Evolutionary conservation across 2,329 filamentous ascomycete species (phyloP).

Genomic region (Neopestalotiopsis sp.): DNA sequence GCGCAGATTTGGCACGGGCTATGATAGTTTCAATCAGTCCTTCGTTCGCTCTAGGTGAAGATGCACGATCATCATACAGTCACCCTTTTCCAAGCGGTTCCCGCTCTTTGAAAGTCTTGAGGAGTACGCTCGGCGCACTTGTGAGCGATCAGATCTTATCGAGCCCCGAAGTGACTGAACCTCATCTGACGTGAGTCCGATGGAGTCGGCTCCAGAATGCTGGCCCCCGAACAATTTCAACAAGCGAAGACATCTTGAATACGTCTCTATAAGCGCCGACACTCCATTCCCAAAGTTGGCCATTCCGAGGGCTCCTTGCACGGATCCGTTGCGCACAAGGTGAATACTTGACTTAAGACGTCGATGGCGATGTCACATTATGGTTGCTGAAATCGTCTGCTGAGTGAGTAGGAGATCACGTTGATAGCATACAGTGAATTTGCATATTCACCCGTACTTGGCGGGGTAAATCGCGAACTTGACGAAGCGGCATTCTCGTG

Average conservation of each 20-base stretch:
- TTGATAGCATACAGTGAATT: no score
- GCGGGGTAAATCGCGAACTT: no score
- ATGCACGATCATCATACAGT: constrained; percentile 42
- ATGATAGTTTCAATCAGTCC: neutral
- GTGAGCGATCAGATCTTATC: constrained; percentile 44
- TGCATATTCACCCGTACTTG: no score
- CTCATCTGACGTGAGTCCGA: constrained; percentile 22
- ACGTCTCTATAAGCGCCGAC: constrained; percentile 50
- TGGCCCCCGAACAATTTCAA: constrained; percentile 40
- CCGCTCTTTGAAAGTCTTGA: constrained; percentile 46
- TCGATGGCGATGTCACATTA: no score
- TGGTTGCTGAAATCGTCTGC: no score
- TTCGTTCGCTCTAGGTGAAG: neutral
- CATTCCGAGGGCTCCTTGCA: neutral
- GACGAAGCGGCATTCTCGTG: no score
- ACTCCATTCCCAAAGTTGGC: constrained; percentile 47
- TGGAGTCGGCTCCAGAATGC: neutral
- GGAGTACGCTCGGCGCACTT: constrained; percentile 49
- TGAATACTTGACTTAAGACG: neutral
- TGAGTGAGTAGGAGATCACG: no score
- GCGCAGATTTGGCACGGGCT: constrained; percentile 44
- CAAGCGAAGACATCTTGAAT: constrained; percentile 49
- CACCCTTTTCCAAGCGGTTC: constrained; percentile 49
- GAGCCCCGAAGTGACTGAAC: constrained; percentile 39
- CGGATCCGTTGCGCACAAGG: neutral